Percentiles rank a stretch among this genome's conserved stretches.
Conservation (phyloP, 345 rosid genomes). For the Geranium rotundifolium region DNA sequence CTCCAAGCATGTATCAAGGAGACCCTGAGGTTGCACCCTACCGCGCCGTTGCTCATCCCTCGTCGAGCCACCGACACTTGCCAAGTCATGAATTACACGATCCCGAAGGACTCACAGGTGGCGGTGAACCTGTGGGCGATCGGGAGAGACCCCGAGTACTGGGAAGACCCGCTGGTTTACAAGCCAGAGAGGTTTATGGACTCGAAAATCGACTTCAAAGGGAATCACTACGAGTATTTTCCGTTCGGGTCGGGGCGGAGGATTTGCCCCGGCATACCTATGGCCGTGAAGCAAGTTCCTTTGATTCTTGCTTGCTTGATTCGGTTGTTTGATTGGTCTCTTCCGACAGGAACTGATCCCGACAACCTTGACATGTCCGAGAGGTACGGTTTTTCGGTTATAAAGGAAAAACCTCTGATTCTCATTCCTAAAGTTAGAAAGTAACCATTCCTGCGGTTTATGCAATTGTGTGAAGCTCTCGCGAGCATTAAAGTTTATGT, state of each 20-base stretch:
- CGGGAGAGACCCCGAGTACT: conserved; percentile 11
- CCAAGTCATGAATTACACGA: conserved; percentile 12
- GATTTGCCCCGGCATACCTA: conserved; percentile 8
- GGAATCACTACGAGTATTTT: background rate
- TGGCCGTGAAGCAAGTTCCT: too few relatives aligned
- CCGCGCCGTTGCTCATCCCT: conserved; percentile 17
- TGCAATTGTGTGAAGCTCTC: too few relatives aligned
- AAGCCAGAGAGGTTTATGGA: conserved; percentile 18
- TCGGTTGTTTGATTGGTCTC: too few relatives aligned
- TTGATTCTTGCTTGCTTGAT: too few relatives aligned
- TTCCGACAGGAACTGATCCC: too few relatives aligned
- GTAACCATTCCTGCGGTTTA: too few relatives aligned
- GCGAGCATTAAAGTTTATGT: too few relatives aligned
- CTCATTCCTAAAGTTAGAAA: too few relatives aligned
- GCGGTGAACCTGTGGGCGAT: conserved; percentile 16
- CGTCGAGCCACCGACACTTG: conserved; percentile 8
- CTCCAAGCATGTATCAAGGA: conserved; percentile 15
- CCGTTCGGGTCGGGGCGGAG: background rate
- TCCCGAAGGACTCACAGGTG: conserved; percentile 13
- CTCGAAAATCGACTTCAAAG: background rate
- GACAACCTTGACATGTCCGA: too few relatives aligned
- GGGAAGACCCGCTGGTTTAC: conserved; percentile 14
- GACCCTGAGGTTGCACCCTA: conserved; percentile 21
- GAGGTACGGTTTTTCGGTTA: too few relatives aligned
- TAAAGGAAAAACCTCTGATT: too few relatives aligned